Base-by-base conservation (phyloP, 1,284 basidiomycete species). In the Tetrapyrgos nigripes region DNA sequence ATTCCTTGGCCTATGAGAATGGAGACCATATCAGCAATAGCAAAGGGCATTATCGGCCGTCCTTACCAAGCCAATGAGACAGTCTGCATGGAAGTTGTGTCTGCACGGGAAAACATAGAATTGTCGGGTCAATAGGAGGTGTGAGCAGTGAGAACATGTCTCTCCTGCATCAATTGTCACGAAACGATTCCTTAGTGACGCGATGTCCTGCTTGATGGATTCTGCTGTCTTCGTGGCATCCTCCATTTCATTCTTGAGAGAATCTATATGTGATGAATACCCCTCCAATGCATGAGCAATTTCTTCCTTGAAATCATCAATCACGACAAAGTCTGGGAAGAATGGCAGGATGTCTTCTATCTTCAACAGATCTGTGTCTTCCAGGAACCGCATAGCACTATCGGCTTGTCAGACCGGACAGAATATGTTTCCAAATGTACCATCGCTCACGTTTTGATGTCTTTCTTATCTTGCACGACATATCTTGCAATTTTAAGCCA, bases 91-190 rank as follows among this genome's bases (percentile, higher is more conserved):
- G 85, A 97, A 97, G 10, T 89, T 87, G 70, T 98, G 96, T 67
- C 96, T 93, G 75, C 97, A 99, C 10, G 96, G 96, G 79, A 99
- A 99, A 49, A 97, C 93, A 76, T 99, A 99, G 73, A 98, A 98
- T 71, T 97, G 96, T 58, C 97, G 81, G 27, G 88, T 90, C 50
- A 97, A 76, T 54, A 99, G 80, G 37, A 87, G 79, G 60, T 86
- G 81, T 13, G 83, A 83, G 75, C 97, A 99, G 43, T 85, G 82
- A 24, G 90, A 89, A 70, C 97, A 99, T 64, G 87, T 86, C 67
- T 98, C 96, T 60, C 86, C 87, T 19, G 89, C 85, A 66, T 97
- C 94, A 59, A 99, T 88, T 0, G 94, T 96, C 50, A 99, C 88
- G 71, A 98, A 98, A n/a, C 97, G 89, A 64, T 89, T 91, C 70